Evolutionary conservation across 2,329 filamentous ascomycete genomes (phyloP).

Genomic region (Corniculantispora saksenae): DNA sequence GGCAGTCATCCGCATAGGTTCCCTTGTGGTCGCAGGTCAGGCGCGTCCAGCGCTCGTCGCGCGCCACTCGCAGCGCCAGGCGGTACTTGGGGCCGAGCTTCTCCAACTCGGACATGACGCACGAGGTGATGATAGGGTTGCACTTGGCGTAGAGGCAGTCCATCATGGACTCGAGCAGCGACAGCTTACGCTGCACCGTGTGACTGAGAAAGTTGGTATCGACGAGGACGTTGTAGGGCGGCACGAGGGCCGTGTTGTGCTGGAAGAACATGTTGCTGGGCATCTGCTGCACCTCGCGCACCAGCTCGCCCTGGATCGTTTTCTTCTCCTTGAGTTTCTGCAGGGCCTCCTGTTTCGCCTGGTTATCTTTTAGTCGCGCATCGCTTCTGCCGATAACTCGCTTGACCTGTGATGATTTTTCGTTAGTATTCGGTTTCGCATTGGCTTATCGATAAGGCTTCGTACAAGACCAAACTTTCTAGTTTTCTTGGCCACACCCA

Average conservation of each 20-base stretch:
- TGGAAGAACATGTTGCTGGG: slow-evolving; percentile 85
- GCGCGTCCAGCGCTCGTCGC: slow-evolving; percentile 86
- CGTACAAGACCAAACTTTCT: slow-evolving; percentile 80
- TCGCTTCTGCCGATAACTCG: slow-evolving; percentile 81
- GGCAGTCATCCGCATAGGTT: slow-evolving; percentile 78
- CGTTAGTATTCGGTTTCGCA: slow-evolving; percentile 4
- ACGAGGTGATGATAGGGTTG: slow-evolving; percentile 78
- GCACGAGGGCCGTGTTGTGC: slow-evolving; percentile 82
- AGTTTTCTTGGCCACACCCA: slow-evolving; percentile 89
- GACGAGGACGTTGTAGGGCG: slow-evolving; percentile 77
- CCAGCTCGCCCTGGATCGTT: slow-evolving; percentile 58
- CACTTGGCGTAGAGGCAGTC: slow-evolving; percentile 91
- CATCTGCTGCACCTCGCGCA: slow-evolving; percentile 79
- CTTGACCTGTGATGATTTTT: slow-evolving; percentile 58
- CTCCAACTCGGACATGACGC: slow-evolving; percentile 82
- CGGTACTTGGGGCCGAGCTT: slow-evolving; percentile 88
- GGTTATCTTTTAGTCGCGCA: slow-evolving; percentile 79
- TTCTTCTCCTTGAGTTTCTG: slow-evolving; percentile 45
- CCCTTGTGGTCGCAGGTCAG: slow-evolving; percentile 90
- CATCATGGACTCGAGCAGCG: slow-evolving; percentile 86
- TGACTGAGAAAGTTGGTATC: slow-evolving; percentile 92
- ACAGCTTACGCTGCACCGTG: slow-evolving; percentile 87
- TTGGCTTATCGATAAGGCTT: slow-evolving; percentile 31
- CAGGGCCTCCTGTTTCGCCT: slow-evolving; percentile 56
- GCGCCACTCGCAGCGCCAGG: slow-evolving; percentile 79